Evolutionary conservation across 192 early-diverging fungal genomes (phyloP).

Genomic region (Mortierella claussenii): DNA sequence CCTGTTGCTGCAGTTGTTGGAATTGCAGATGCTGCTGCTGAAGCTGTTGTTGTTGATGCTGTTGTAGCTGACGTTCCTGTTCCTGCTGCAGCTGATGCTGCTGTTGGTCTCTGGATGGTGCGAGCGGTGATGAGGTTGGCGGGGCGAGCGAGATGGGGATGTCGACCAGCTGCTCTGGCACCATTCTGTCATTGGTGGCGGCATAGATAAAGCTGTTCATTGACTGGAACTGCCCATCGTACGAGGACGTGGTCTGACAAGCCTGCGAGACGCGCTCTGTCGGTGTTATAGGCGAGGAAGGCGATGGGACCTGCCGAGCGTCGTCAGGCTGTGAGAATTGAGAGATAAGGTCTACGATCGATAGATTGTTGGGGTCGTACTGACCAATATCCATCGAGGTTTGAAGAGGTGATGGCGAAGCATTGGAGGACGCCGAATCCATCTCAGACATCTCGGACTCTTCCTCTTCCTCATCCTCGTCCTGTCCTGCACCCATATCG

Average conservation of each 20-base stretch:
- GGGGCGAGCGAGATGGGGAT: slow-evolving; percentile 34
- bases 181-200: slow-evolving; percentile 34
- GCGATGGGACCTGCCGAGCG: slow-evolving; percentile 44
- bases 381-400: slow-evolving; percentile 44
- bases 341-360: slow-evolving; percentile 44
- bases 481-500: slow-evolving; percentile 42
- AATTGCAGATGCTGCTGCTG: slow-evolving; percentile 49
- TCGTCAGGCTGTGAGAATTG: slow-evolving; percentile 46
- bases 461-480: slow-evolving; percentile 34
- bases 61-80: slow-evolving; percentile 44
- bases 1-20: slow-evolving; percentile 47
- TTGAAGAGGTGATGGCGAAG: slow-evolving; percentile 40
- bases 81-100: slow-evolving; percentile 37
- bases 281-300: slow-evolving; percentile 38
- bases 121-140: slow-evolving; percentile 12
- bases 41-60: slow-evolving; percentile 44
- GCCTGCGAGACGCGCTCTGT: slow-evolving; percentile 25
- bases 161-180: slow-evolving; percentile 41
- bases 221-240: slow-evolving; percentile 42
- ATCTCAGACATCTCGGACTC: slow-evolving; percentile 40
- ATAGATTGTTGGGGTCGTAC: slow-evolving; percentile 39
- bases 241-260: slow-evolving; percentile 29
- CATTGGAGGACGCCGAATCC: slow-evolving; percentile 46
- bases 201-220: slow-evolving; percentile 51
- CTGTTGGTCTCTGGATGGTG: slow-evolving; percentile 7